These are phyloP conservation scores for Glycine soja DNA, from an alignment of 306 rosid genomes.

Conservation along the genomic window DNA sequence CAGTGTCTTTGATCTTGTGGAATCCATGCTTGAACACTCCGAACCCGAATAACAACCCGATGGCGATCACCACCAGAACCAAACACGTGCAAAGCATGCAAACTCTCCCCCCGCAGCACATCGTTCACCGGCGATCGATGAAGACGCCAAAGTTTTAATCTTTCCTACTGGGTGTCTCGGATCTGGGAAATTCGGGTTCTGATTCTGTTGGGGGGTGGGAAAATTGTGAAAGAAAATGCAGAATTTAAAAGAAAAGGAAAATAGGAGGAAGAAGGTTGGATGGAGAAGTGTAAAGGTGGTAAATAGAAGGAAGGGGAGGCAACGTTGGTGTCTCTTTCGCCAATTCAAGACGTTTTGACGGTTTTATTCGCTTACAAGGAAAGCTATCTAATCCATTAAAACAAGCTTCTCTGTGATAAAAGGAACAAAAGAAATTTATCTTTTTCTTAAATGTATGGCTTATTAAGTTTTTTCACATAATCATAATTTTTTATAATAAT, in stretches of 20 bases:
- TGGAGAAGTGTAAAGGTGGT: background rate
- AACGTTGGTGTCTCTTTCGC: slow-evolving; percentile 40
- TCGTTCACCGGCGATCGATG: background rate
- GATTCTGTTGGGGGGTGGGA: background rate
- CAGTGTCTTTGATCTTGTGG: slow-evolving; percentile 68
- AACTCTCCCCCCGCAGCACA: slow-evolving; percentile 66
- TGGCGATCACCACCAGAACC: slow-evolving; percentile 55
- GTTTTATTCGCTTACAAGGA: slow-evolving; percentile 52
- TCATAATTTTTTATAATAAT: too few relatives aligned
- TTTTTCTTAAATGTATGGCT: background rate
- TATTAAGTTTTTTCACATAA: too few relatives aligned
- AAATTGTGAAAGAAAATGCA: background rate
- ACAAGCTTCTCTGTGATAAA: background rate
- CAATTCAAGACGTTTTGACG: slow-evolving; percentile 41
- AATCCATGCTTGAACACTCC: slow-evolving; percentile 86
- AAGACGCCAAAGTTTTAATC: slow-evolving; percentile 7
- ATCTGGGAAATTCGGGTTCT: background rate
- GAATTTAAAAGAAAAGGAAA: slow-evolving; percentile 7
- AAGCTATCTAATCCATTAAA: slow-evolving; percentile 50
- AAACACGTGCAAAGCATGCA: slow-evolving; percentile 83
- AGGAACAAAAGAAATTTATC: background rate
- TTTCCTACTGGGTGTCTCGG: slow-evolving; percentile 33
- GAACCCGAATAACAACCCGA: slow-evolving; percentile 73
- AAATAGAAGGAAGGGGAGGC: background rate
- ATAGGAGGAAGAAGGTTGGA: too few relatives aligned